Base-by-base conservation (phyloP, 768 basidiomycete genomes). In the Gymnopilus junonius region DNA sequence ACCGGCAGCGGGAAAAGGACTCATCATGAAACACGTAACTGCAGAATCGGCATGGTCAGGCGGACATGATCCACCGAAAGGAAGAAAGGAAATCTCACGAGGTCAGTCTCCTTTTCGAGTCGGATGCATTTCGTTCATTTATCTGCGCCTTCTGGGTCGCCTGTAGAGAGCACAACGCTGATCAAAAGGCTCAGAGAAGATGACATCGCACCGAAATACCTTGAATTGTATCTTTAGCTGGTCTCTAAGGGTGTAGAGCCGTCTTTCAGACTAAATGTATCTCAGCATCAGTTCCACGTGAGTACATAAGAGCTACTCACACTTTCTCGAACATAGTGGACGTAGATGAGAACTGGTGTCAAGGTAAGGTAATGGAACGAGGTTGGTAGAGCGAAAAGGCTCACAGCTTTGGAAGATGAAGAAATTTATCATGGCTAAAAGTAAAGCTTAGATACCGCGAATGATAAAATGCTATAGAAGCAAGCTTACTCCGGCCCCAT, bases 21-120 rank as follows among this genome's bases (percentile, higher is more conserved):
- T 79, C 79, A 89, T 91, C 89, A 85, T 91, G 90, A 73, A 91
- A 91, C 27, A 91, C 88, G 69, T 91, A 90, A 67, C 89, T 90
- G 58, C 8, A 20, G 46, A 55, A 58, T 31, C 37, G 15, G 40
- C 3, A 37, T 37, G 48, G 57, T 57, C 14, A 64, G 58, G 8
- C 15, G 48, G 40, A 58, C 25, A 64, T 17, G 51, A 54, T 35
- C 20, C 10, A 35, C 15, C 15, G 43, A 34, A 0, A 25, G 25
- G n/a, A 45, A 35, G 53, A 7, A 17, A 20, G 35, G 17, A 34
- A 31, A 72, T 83, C 86, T 77, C 82, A 87, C 90, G 91, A 88
- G 67, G 92, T 93, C 25, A 93, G 80, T 17, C 91, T 85, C 21
- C 90, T 83, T 73, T 95, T 96, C 5, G 91, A 92, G 66, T 95